These are phyloP conservation scores for Kingdonia uniflora DNA, from an alignment of 164 flowering plant species.

Conservation along the genomic window DNA sequence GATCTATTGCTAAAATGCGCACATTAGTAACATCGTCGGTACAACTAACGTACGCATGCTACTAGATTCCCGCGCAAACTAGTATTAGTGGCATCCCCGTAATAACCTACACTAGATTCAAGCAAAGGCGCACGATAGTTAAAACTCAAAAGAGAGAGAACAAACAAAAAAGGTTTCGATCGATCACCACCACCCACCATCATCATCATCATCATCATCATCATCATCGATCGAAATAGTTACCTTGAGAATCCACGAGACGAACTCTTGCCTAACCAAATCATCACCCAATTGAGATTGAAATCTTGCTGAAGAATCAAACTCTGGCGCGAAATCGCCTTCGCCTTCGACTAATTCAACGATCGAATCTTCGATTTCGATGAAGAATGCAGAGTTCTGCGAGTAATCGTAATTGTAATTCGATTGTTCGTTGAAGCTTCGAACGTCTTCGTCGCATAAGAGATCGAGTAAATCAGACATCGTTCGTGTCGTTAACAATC, in stretches of 20 bases:
- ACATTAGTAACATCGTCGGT: too few species aligned
- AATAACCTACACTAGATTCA: too few species aligned
- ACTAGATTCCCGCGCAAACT: too few species aligned
- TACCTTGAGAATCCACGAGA: constrained; percentile 96
- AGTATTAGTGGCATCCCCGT: too few species aligned
- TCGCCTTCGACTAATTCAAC: constrained; percentile 57
- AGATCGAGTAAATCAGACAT: constrained; percentile 27
- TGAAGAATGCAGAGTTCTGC: constrained; percentile 31
- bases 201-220: too few species aligned
- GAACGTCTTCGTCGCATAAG: constrained; percentile 67
- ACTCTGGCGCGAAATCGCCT: constrained; percentile 44
- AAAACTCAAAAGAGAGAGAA: too few species aligned
- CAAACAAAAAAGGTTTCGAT: too few species aligned
- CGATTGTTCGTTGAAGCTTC: constrained; percentile 27
- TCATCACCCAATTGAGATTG: constrained; percentile 50
- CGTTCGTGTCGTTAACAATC: too few species aligned
- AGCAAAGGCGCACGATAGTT: too few species aligned
- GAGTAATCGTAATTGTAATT: constrained; percentile 23
- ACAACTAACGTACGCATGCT: too few species aligned
- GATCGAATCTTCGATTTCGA: constrained; percentile 43
- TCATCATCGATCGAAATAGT: background rate
- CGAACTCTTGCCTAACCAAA: constrained; percentile 54
- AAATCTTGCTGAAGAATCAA: constrained; percentile 39
- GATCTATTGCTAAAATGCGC: too few species aligned
- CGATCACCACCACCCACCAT: too few species aligned